These are phyloP conservation scores for Meyerozyma sp. DNA, from an alignment of 1,139 yeast species.

Conservation along the genomic window DNA sequence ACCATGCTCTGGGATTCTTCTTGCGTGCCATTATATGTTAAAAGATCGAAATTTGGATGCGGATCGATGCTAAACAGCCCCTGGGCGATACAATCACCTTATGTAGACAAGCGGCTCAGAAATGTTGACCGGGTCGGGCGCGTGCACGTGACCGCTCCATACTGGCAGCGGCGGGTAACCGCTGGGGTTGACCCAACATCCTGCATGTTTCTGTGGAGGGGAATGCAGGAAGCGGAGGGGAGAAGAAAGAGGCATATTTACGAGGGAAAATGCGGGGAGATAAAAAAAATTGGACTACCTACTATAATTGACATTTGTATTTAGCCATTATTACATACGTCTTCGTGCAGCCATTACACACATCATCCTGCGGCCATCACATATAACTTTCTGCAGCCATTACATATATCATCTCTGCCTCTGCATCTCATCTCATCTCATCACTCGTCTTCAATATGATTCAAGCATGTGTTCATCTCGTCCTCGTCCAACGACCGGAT, in stretches of 20 bases:
- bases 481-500: conserved; percentile 71
- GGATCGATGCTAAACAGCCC: background rate
- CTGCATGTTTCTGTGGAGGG: background rate
- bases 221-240: background rate
- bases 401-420: too few species aligned
- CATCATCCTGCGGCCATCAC: too few species aligned
- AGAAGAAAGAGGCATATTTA: too few species aligned
- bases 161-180: background rate
- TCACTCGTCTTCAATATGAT: conserved; percentile 6
- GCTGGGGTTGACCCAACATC: background rate
- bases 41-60: too few species aligned
- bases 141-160: background rate
- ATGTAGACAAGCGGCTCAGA: background rate
- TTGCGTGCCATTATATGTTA: conserved; percentile 7
- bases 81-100: background rate
- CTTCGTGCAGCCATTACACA: too few species aligned
- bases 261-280: too few species aligned
- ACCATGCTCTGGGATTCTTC: conserved; percentile 6
- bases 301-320: too few species aligned
- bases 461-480: conserved; percentile 53
- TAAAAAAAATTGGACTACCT: too few species aligned
- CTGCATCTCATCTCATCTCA: too few species aligned
- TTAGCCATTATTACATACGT: too few species aligned
- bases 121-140: background rate
- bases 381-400: too few species aligned